Evolutionary conservation across 202 grass and related monocot genomes (phyloP).

Genomic region (Saccharum hybrid): DNA sequence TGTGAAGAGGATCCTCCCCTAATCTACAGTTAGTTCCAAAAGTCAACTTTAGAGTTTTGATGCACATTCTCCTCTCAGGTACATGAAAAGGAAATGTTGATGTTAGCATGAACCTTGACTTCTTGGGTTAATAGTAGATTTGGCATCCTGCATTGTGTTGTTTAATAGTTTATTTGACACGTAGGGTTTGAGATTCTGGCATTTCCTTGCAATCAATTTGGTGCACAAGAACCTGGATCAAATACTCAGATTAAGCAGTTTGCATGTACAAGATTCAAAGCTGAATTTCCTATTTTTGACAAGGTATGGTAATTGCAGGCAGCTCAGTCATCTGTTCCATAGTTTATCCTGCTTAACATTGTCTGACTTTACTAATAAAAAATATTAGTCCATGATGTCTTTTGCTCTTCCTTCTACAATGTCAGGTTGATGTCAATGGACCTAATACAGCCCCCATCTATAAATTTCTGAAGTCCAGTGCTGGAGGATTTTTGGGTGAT

Average conservation of each 20-base stretch:
- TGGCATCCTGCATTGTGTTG: background rate
- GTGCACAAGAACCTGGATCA: conserved; percentile 94
- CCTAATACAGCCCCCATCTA: conserved; percentile 89
- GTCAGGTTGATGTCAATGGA: conserved; percentile 97
- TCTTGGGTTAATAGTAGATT: background rate
- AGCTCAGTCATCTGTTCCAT: too few relatives aligned
- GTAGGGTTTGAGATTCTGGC: conserved; percentile 96
- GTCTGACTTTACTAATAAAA: conserved; percentile 23
- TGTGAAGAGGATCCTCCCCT: background rate
- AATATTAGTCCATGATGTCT: conserved; percentile 32
- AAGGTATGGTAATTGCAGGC: conserved; percentile 64
- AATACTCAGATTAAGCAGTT: conserved; percentile 98
- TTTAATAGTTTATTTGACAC: conserved; percentile 46
- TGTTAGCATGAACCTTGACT: background rate
- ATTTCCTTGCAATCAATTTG: conserved; percentile 99
- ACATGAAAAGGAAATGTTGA: background rate
- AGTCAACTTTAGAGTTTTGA: conserved; percentile 13
- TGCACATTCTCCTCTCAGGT: conserved; percentile 10
- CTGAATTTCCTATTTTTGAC: conserved; percentile 98
- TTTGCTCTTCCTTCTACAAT: conserved; percentile 34
- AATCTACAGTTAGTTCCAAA: background rate
- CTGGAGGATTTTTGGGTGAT: conserved; percentile 97
- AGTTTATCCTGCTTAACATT: conserved; percentile 14
- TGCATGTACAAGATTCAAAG: conserved; percentile 99
- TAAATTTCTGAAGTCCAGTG: conserved; percentile 92